Percentiles rank a stretch among this genome's conserved stretches.
These are phyloP conservation scores for Nasturtium officinale DNA, from an alignment of 345 rosid genomes.

Conservation along the genomic window DNA sequence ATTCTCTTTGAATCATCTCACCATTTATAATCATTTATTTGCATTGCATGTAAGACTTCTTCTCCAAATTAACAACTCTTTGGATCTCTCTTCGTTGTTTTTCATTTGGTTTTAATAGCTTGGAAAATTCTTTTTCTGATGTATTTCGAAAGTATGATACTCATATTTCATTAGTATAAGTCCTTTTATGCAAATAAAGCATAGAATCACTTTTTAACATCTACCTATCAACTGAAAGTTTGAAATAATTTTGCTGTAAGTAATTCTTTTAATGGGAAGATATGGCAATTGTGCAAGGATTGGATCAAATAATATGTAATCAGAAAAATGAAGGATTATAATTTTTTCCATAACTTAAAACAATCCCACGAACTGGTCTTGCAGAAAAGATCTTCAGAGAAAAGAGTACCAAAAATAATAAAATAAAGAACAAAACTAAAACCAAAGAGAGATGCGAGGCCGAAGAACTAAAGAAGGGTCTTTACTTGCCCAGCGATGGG, in stretches of 20 bases:
- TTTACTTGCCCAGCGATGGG: conserved; percentile 42
- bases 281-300: background rate
- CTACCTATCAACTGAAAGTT: background rate
- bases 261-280: background rate
- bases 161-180: background rate
- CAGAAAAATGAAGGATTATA: background rate
- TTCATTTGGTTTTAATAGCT: conserved; percentile 3
- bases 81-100: conserved; percentile 7
- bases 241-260: background rate
- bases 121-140: conserved; percentile 18
- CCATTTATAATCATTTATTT: conserved; percentile 32
- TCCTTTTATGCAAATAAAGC: background rate
- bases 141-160: conserved; percentile 9
- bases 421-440: conserved; percentile 33
- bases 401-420: conserved; percentile 32
- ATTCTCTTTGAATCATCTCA: conserved; percentile 18
- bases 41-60: conserved; percentile 33
- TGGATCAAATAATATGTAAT: background rate
- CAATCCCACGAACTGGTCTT: background rate
- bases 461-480: conserved; percentile 10
- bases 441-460: conserved; percentile 6
- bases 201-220: background rate
- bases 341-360: conserved; percentile 21
- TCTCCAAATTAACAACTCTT: conserved; percentile 23
- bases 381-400: conserved; percentile 4